These are phyloP conservation scores for Backusella circina DNA, from an alignment of 192 early-diverging fungal species.

Conservation along the genomic window DNA sequence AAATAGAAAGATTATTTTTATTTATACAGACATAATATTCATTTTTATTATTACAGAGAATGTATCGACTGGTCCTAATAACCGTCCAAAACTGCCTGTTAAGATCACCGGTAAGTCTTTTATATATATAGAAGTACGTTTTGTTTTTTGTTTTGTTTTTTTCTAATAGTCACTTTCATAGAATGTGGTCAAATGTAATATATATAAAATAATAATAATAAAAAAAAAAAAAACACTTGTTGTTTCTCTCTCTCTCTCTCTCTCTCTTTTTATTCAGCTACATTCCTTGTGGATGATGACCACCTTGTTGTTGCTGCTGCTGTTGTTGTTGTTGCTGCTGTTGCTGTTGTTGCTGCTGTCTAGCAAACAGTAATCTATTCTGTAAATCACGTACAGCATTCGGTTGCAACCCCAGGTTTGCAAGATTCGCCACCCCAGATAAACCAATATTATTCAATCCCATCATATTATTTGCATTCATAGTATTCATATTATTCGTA, in stretches of 20 bases:
- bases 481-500: constrained; percentile 16
- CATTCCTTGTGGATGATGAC: constrained; percentile 25
- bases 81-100: constrained; percentile 81
- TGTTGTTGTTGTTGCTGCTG: constrained; percentile 20
- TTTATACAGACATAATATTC: neutral
- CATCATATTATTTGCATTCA: constrained; percentile 8
- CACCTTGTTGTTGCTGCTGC: constrained; percentile 5
- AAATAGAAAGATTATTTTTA: neutral
- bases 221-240: neutral
- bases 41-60: constrained; percentile 53
- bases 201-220: neutral
- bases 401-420: constrained; percentile 1
- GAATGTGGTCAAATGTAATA: constrained; percentile 43
- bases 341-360: constrained; percentile 18
- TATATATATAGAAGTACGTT: neutral
- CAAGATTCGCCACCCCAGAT: neutral
- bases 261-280: neutral
- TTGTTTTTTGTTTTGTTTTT: neutral
- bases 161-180: constrained; percentile 3
- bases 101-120: constrained; percentile 57
- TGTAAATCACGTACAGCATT: constrained; percentile 18
- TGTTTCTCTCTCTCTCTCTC: neutral
- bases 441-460: constrained; percentile 2
- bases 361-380: constrained; percentile 10
- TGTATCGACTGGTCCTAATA: constrained; percentile 83